Base-by-base conservation (phyloP, 164 flowering plant genomes). In the Cinnamomum micranthum region DNA sequence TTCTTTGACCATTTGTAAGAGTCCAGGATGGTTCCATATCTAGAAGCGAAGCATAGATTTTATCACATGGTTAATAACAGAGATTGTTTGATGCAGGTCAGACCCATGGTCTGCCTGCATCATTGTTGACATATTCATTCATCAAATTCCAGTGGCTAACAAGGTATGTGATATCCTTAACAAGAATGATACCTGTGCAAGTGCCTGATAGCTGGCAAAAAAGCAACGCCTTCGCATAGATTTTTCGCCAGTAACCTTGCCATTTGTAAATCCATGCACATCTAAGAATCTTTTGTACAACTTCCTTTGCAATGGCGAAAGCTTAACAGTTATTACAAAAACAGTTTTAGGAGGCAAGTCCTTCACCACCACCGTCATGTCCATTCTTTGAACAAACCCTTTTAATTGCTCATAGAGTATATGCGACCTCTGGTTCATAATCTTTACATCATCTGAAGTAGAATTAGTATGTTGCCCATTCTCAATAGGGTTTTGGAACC, bases 21-120 rank as follows among this genome's bases (percentile, higher is more conserved):
- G 87, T 71, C 99, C 93, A 78, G 99, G 99, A 85, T 96, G 99
- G 82, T 94, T 96, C 94, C 97, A 96, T 82, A 96, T 89, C 99
- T 96, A 85, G 65, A 84, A 11, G 58, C 14, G 62, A 81, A 67
- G 50, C 24, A 41, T 27, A 59, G 13, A 60, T 65, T 27, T 41
- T 12, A 58, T 51, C 17, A 13, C 64, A 35, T 17, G 15, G 28
- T 22, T 7, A 33, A 13, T 24, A 33, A 63, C 33, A 81, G 63
- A 51, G 14, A 50, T 9, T 15, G 25, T 1, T 24, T 24, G 25
- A 24, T 24, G 25, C 25, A 24, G 25, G 25, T 1, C 25, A 24
- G 25, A 24, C 25, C 25, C 25, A 24, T 24, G 25, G 25, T 24
- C 25, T 24, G 25, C 25, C 25, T 24, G 25, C 25, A 24, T 24